Conservation (phyloP, 2,329 filamentous ascomycete genomes). For the Colletotrichum filicis region DNA sequence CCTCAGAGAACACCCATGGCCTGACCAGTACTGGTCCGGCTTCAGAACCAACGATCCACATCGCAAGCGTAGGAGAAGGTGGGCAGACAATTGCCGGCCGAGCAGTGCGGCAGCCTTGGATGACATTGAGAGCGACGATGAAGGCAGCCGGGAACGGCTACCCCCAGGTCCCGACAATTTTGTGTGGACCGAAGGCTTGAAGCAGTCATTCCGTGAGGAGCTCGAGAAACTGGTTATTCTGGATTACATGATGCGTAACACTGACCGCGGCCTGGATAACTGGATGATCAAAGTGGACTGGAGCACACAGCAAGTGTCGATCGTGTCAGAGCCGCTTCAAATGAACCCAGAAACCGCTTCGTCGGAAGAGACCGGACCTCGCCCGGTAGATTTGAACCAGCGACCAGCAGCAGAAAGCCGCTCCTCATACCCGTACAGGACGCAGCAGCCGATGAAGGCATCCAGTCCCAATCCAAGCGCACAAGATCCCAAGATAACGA, state of each 20-base stretch:
- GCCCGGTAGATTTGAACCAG: conserved; percentile 67
- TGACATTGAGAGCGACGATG: conserved; percentile 63
- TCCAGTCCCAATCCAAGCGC: conserved; percentile 60
- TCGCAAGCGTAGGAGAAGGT: conserved; percentile 71
- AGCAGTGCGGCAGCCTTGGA: conserved; percentile 42
- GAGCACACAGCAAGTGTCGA: conserved; percentile 82
- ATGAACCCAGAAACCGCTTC: conserved; percentile 69
- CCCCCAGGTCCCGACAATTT: conserved; percentile 67
- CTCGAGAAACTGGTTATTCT: conserved; percentile 96
- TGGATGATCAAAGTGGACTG: conserved; percentile 99
- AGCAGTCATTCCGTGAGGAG: conserved; percentile 93
- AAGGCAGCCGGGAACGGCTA: conserved; percentile 49
- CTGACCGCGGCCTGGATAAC: conserved; percentile 94
- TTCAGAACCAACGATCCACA: conserved; percentile 76
- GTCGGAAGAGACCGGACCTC: conserved; percentile 63
- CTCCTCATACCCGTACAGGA: conserved; percentile 74
- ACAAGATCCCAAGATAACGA: conserved; percentile 70
- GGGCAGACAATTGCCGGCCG: conserved; percentile 37
- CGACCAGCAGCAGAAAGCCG: conserved; percentile 52
- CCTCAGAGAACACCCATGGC: conserved; percentile 94
- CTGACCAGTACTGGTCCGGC: conserved; percentile 82
- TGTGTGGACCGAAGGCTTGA: conserved; percentile 87
- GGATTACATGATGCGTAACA: conserved; percentile 99
- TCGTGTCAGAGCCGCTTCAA: conserved; percentile 82
- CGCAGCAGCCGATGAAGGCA: conserved; percentile 87